Evolutionary conservation across 1,284 basidiomycete genomes (phyloP), one percentile per base, ranked within the genome.

Genomic region (Microbotryum saponariae): DNA sequence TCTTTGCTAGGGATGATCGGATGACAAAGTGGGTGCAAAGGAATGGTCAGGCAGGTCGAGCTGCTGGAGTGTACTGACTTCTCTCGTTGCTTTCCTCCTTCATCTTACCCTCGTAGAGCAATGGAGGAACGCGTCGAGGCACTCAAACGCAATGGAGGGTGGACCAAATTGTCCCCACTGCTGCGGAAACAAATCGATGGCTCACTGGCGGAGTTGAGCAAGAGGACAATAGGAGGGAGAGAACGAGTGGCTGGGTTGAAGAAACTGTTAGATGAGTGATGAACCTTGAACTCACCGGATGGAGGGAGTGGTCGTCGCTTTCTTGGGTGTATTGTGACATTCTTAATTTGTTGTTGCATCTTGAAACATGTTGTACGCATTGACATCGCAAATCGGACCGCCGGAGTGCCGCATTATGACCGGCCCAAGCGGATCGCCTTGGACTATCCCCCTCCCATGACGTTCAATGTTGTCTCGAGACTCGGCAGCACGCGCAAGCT

Each of bases 1-100:
- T 49, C 33, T 69, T 69, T 27, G 65, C 65, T 20, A 48, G 68
- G 9, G 68, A 69, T 49, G 68, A 69, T 44, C 56, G 68, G 20
- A 67, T 69, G 29, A 57, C 49, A 54, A 65, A 59, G 62, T 60
- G 27, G 52, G 54, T 44, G 2, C 12, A 37, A 18, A 8, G 12
- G 9, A 18, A 14, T 8, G 29, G 18, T 45, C 29, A 9, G 46
- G 54, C 37, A 42, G 25, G 10, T 55, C 14, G n/a, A 55, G 33
- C 23, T 6, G 12, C 48, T 21, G 20, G 10, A 31, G 31, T 1
- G 20, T 23, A 50, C 20, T 49, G 8, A 14, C 4, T 48, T 48
- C 48, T n/a, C 25, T 1, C 8, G 14, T 42, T 37, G 20, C 49
- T 8, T 12, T 8, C 14, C 8, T 25, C 6, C 8, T n/a, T 23